These are phyloP conservation scores for Asterophora parasitica DNA, from an alignment of 768 basidiomycete species.

Conservation along the genomic window DNA sequence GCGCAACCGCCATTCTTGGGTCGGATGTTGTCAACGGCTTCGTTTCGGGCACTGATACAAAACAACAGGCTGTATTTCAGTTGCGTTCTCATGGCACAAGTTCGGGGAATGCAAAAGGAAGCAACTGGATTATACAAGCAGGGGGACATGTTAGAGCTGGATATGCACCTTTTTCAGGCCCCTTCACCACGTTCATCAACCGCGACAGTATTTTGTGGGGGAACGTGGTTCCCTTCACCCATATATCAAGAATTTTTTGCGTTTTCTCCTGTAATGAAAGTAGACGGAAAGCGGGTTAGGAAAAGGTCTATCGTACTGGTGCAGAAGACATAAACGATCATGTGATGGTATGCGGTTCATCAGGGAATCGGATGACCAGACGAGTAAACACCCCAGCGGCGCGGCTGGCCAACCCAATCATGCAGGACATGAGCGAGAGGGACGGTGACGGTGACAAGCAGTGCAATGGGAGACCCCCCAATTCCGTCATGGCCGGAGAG, in stretches of 20 bases:
- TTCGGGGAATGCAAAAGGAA: constrained; percentile 39
- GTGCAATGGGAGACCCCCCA: not conserved
- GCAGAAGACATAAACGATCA: constrained; percentile 25
- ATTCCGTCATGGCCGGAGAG: not conserved
- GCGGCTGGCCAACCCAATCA: not conserved
- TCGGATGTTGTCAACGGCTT: constrained; percentile 30
- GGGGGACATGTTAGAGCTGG: constrained; percentile 53
- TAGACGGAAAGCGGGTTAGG: constrained; percentile 37
- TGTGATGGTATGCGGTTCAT: constrained; percentile 20
- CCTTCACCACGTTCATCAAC: constrained; percentile 65
- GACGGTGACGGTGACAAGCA: not conserved
- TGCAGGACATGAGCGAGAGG: not conserved
- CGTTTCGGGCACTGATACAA: constrained; percentile 57
- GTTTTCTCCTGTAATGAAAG: constrained; percentile 80
- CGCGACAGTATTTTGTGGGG: constrained; percentile 68
- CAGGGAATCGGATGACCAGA: not conserved
- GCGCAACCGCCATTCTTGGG: constrained; percentile 30
- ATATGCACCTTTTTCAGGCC: constrained; percentile 87
- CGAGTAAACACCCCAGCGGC: not conserved
- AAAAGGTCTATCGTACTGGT: constrained; percentile 26
- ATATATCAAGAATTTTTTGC: constrained; percentile 96
- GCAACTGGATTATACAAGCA: constrained; percentile 61
- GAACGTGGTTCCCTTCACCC: constrained; percentile 90
- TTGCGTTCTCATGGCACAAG: constrained; percentile 53
- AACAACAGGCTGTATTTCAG: constrained; percentile 63